Percentiles rank a stretch among this genome's conserved stretches.
These are phyloP conservation scores for Arabis hirsuta DNA, from an alignment of 345 rosid genomes.

Conservation along the genomic window DNA sequence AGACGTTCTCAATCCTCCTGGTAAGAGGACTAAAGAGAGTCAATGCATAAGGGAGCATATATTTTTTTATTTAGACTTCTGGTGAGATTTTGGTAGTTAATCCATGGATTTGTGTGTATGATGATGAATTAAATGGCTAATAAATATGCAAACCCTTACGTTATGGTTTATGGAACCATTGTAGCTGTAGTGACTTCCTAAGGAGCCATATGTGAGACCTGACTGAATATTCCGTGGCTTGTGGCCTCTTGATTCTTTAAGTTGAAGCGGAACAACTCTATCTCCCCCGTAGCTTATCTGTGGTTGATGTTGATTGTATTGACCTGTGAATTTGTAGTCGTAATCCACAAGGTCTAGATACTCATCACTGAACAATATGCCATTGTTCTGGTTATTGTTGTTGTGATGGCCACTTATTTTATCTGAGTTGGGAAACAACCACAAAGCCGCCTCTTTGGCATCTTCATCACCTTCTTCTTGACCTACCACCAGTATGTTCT, in stretches of 20 bases:
- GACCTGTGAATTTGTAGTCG: slow-evolving; percentile 55
- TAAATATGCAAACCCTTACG: slow-evolving; percentile 51
- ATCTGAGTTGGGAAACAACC: slow-evolving; percentile 65
- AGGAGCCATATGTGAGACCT: slow-evolving; percentile 55
- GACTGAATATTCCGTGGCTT: slow-evolving; percentile 50
- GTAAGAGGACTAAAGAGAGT: slow-evolving; percentile 41
- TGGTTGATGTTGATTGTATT: slow-evolving; percentile 45
- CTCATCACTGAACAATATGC: slow-evolving; percentile 59
- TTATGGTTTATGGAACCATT: slow-evolving; percentile 51
- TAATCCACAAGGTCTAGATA: slow-evolving; percentile 72
- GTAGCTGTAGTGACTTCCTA: slow-evolving; percentile 53
- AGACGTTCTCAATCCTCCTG: slow-evolving; percentile 36
- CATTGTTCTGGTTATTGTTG: slow-evolving; percentile 47
- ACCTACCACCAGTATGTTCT: slow-evolving; percentile 43
- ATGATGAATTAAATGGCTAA: slow-evolving; percentile 12
- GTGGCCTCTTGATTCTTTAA: slow-evolving; percentile 51
- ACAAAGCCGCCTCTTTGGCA: slow-evolving; percentile 71
- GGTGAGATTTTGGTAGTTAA: slow-evolving; percentile 2
- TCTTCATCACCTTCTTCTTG: slow-evolving; percentile 56
- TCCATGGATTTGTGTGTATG: not conserved
- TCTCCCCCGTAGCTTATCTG: slow-evolving; percentile 62
- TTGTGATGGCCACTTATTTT: slow-evolving; percentile 42
- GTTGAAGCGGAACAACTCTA: slow-evolving; percentile 70
- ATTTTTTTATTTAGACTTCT: not conserved
- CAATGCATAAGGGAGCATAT: slow-evolving; percentile 15